Evolutionary conservation across 495 filamentous ascomycete genomes (phyloP).

Genomic region (Penicillium desertorum): DNA sequence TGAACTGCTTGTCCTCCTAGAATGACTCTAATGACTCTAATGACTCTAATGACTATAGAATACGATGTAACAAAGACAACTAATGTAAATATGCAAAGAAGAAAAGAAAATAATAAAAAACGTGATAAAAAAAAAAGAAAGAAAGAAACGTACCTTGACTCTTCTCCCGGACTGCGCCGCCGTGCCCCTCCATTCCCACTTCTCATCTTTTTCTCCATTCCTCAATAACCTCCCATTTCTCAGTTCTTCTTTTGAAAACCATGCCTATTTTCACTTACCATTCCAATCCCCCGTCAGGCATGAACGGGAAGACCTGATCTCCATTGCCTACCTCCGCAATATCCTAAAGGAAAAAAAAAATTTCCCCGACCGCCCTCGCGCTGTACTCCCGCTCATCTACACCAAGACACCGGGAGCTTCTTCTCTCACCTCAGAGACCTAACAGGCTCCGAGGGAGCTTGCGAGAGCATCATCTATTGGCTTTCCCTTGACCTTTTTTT

Average conservation of each 20-base stretch:
- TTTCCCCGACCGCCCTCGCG: conserved; percentile 26
- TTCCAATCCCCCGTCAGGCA: conserved; percentile 44
- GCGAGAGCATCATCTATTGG: conserved; percentile 3
- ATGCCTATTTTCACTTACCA: conserved; percentile 42
- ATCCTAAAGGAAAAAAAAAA: conserved; percentile 26
- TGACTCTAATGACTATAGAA: neutral
- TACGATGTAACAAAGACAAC: neutral
- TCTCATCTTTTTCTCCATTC: conserved; percentile 29
- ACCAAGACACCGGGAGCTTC: conserved; percentile 10
- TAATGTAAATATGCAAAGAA: neutral
- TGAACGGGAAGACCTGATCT: conserved; percentile 47
- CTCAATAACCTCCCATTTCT: conserved; percentile 33
- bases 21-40: neutral
- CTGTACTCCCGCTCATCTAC: conserved; percentile 8
- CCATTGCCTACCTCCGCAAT: conserved; percentile 15
- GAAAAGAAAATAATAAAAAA: conserved; percentile 1
- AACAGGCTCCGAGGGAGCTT: conserved; percentile 22
- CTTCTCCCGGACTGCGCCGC: conserved; percentile 24
- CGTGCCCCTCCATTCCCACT: conserved; percentile 35
- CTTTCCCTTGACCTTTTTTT: neutral
- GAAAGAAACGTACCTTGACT: conserved; percentile 15
- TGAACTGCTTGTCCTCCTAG: neutral
- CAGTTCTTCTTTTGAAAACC: conserved; percentile 29
- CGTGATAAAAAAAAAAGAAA: conserved; percentile 4
- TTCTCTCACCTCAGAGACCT: conserved; percentile 13